Evolutionary conservation across 495 filamentous ascomycete genomes (phyloP).

Genomic region (Glonium stellatum): DNA sequence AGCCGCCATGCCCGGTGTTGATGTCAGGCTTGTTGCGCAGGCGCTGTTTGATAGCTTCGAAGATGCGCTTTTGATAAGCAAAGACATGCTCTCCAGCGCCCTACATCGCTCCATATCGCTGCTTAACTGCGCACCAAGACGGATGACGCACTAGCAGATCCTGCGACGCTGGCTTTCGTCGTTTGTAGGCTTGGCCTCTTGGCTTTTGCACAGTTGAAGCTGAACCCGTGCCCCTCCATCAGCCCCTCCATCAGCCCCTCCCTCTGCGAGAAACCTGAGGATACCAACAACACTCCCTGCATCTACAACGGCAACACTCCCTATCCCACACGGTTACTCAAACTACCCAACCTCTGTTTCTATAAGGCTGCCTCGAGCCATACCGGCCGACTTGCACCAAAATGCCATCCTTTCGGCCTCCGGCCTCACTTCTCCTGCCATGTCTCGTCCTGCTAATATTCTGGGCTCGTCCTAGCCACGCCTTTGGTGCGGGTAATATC

Average conservation of each 20-base stretch:
- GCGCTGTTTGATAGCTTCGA: too few species aligned
- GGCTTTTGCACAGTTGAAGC: background rate
- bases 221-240: background rate
- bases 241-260: background rate
- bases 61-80: background rate
- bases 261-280: background rate
- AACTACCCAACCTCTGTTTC: background rate
- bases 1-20: too few species aligned
- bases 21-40: too few species aligned
- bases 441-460: constrained; percentile 53
- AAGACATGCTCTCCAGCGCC: background rate
- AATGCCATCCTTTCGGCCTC: constrained; percentile 19
- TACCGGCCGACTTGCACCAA: background rate
- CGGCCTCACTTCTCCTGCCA: constrained; percentile 37
- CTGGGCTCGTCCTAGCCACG: constrained; percentile 57
- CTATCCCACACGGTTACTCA: background rate
- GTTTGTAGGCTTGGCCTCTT: background rate
- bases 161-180: background rate
- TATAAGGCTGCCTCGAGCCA: background rate
- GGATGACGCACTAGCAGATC: background rate
- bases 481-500: constrained; percentile 87
- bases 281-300: background rate
- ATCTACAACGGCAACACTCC: background rate
- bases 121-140: background rate
- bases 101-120: background rate